phyloP scores from a whole-genome alignment of 352 stramenopile species.

The Achlya hypogyna region DNA sequence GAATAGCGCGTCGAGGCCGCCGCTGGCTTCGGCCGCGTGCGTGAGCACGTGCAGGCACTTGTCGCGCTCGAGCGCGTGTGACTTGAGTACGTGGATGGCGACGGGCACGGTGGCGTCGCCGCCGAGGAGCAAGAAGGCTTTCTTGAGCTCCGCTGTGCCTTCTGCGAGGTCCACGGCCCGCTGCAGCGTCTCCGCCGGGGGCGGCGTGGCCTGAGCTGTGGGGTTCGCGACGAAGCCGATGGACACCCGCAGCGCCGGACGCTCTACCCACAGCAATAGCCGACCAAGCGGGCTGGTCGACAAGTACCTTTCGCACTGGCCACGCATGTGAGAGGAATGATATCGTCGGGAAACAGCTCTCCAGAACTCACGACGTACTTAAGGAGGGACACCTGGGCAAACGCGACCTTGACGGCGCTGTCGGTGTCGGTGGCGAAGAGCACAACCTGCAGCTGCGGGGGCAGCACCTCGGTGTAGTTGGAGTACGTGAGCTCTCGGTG shows the following conservation, averaged over 20 bases:
- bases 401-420: slow-evolving; percentile 7
- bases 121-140: slow-evolving; percentile 31
- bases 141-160: slow-evolving; percentile 35
- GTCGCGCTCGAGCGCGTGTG: slow-evolving; percentile 14
- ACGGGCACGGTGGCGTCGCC: slow-evolving; percentile 29
- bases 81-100: slow-evolving; percentile 27
- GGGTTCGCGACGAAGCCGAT: not conserved
- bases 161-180: slow-evolving; percentile 29
- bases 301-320: not conserved
- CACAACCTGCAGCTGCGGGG: slow-evolving; percentile 5
- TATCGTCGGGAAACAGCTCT: not conserved
- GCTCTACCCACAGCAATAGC: not conserved
- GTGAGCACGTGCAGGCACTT: slow-evolving; percentile 25
- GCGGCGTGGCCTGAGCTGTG: not conserved
- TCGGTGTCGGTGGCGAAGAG: not conserved
- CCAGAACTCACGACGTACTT: slow-evolving; percentile 3
- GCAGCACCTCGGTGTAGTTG: slow-evolving; percentile 1
- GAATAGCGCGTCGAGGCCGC: slow-evolving; percentile 39
- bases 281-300: not conserved
- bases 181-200: slow-evolving; percentile 18
- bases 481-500: slow-evolving; percentile 1
- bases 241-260: not conserved
- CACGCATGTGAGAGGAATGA: slow-evolving; percentile 2
- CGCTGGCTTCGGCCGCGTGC: slow-evolving; percentile 31
- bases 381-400: slow-evolving; percentile 3